These are phyloP conservation scores for Ophiostoma australiae DNA, from an alignment of 2,329 filamentous ascomycete genomes.

Conservation along the genomic window DNA sequence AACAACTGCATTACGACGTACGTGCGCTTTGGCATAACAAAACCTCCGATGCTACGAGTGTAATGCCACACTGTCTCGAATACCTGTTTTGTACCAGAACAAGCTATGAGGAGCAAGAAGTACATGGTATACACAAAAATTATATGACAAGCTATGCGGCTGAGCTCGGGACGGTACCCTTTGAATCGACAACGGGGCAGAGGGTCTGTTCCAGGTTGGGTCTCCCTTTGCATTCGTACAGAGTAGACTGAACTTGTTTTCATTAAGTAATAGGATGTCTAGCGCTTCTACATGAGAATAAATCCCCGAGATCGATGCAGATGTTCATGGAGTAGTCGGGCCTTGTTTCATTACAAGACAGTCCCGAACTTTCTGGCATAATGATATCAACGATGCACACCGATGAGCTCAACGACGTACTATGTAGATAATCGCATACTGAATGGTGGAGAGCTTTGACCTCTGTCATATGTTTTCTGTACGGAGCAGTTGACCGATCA, in stretches of 20 bases:
- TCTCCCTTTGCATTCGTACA: not conserved
- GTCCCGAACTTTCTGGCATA: not conserved
- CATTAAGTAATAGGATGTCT: not conserved
- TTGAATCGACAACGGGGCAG: not conserved
- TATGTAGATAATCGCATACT: not conserved
- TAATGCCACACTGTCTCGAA: not conserved
- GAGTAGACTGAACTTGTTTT: not conserved
- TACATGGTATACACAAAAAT: not conserved
- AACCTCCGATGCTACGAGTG: not conserved
- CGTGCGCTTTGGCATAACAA: conserved; percentile 10
- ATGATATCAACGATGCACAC: not conserved
- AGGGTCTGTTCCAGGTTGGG: conserved; percentile 1
- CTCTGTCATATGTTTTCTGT: not conserved
- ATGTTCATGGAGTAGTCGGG: not conserved
- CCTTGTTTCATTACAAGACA: not conserved
- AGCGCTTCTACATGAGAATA: not conserved
- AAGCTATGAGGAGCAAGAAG: not conserved
- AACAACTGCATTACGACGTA: not conserved
- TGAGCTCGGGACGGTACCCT: conserved; percentile 2
- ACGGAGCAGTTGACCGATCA: too few species aligned
- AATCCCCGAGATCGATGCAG: not conserved
- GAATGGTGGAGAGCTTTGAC: not conserved
- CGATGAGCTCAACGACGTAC: not conserved
- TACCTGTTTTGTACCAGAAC: not conserved
- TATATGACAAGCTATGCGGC: not conserved